phyloP scores from a whole-genome alignment of 495 filamentous ascomycete species.

The Penicillium odoratum region DNA sequence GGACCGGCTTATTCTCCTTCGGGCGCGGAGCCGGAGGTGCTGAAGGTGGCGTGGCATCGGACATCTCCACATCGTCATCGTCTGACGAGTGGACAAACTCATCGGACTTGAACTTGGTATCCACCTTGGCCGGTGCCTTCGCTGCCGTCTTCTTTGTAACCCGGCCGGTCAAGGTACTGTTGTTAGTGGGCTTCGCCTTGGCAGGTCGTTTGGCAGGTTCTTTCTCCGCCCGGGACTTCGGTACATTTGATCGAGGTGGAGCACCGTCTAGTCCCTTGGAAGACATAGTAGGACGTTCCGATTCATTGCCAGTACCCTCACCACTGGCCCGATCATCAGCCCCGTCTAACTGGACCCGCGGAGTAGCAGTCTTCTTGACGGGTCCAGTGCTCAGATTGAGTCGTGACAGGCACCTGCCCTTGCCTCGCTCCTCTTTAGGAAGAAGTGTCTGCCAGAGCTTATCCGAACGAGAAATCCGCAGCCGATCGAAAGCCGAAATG shows the following conservation, averaged over 20 bases:
- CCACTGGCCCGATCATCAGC: slow-evolving; percentile 50
- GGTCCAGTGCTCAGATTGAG: slow-evolving; percentile 62
- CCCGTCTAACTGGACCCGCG: slow-evolving; percentile 59
- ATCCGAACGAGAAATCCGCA: slow-evolving; percentile 70
- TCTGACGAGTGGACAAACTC: slow-evolving; percentile 78
- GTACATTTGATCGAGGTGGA: slow-evolving; percentile 52
- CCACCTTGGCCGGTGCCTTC: slow-evolving; percentile 45
- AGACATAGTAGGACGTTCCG: slow-evolving; percentile 49
- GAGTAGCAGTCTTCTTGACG: slow-evolving; percentile 50
- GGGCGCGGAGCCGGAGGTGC: slow-evolving; percentile 21
- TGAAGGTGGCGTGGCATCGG: slow-evolving; percentile 32
- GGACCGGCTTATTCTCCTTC: slow-evolving; percentile 15
- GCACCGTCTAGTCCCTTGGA: slow-evolving; percentile 52
- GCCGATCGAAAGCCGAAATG: slow-evolving; percentile 76
- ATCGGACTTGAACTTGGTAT: slow-evolving; percentile 63
- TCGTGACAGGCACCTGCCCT: slow-evolving; percentile 77
- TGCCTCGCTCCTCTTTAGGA: slow-evolving; percentile 70
- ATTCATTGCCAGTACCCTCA: slow-evolving; percentile 51
- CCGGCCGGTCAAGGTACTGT: slow-evolving; percentile 49
- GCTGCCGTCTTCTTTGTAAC: slow-evolving; percentile 51
- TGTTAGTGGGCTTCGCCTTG: slow-evolving; percentile 53
- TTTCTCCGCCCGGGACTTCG: slow-evolving; percentile 37
- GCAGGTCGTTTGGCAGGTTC: slow-evolving; percentile 62
- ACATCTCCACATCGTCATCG: slow-evolving; percentile 61
- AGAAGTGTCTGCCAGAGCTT: slow-evolving; percentile 79